phyloP scores from a whole-genome alignment of 306 rosid genomes.

The Gastrolobium bilobum region DNA sequence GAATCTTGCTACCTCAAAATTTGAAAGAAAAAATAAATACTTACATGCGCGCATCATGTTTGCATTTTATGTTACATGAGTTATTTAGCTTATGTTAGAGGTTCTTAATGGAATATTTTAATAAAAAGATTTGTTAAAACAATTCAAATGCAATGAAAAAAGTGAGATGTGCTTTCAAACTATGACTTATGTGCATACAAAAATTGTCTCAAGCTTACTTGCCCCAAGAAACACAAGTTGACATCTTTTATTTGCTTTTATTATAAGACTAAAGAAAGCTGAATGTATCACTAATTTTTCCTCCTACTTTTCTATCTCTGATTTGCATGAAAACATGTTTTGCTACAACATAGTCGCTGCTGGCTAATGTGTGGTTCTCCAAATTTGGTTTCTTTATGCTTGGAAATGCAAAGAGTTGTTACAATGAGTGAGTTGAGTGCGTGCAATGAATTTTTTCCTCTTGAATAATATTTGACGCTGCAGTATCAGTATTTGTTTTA shows the following conservation, averaged over 20 bases:
- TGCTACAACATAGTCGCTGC: slow-evolving; percentile 14
- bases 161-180: background rate
- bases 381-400: background rate
- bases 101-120: background rate
- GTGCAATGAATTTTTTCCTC: slow-evolving; percentile 37
- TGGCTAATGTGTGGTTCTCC: slow-evolving; percentile 7
- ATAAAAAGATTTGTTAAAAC: background rate
- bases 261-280: slow-evolving; percentile 25
- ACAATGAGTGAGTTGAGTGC: slow-evolving; percentile 18
- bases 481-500: slow-evolving; percentile 20
- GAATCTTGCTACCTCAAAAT: background rate
- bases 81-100: slow-evolving; percentile 22
- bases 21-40: slow-evolving; percentile 14
- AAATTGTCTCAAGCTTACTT: slow-evolving; percentile 17
- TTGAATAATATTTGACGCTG: slow-evolving; percentile 33
- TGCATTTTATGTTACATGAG: background rate
- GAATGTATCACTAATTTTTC: background rate
- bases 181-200: slow-evolving; percentile 5
- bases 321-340: slow-evolving; percentile 1
- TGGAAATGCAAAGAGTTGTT: slow-evolving; percentile 36
- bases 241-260: background rate
- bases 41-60: background rate
- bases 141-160: background rate
- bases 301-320: slow-evolving; percentile 4
- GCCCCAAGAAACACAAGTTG: background rate